Evolutionary conservation across 192 early-diverging fungal species (phyloP).

Genomic region (Glomus cerebriforme): DNA sequence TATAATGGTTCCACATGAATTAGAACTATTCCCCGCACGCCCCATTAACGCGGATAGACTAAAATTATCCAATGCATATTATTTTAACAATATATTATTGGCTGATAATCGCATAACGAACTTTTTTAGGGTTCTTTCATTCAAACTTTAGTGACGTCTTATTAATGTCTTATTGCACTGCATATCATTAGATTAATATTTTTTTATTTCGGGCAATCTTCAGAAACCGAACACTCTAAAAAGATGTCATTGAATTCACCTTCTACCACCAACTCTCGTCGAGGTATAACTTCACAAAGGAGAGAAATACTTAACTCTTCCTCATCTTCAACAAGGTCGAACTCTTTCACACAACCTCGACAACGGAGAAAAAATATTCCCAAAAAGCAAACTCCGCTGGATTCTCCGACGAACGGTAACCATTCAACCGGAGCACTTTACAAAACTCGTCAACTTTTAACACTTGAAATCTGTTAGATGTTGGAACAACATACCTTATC

Average conservation of each 20-base stretch:
- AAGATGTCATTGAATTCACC: conserved; percentile 4
- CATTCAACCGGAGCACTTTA: conserved; percentile 3
- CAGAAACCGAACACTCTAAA: background rate
- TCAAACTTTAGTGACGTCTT: background rate
- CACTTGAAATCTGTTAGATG: background rate
- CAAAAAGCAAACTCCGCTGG: background rate
- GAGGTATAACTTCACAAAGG: background rate
- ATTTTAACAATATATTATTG: background rate
- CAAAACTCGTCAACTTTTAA: background rate
- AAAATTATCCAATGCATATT: conserved; percentile 14
- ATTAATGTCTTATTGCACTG: background rate
- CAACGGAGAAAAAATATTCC: background rate
- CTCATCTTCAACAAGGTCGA: background rate
- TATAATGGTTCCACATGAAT: background rate
- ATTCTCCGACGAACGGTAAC: conserved; percentile 16
- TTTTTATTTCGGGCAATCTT: background rate
- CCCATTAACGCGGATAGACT: conserved; percentile 1
- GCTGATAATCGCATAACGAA: background rate
- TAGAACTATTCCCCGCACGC: background rate
- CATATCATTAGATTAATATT: conserved; percentile 5
- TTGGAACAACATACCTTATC: background rate
- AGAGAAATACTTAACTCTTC: background rate
- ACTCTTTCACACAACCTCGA: background rate
- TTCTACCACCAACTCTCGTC: background rate
- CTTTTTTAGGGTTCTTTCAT: conserved; percentile 5